Conservation (phyloP, 2,329 filamentous ascomycete genomes). For the Aspergillus cejpii region DNA sequence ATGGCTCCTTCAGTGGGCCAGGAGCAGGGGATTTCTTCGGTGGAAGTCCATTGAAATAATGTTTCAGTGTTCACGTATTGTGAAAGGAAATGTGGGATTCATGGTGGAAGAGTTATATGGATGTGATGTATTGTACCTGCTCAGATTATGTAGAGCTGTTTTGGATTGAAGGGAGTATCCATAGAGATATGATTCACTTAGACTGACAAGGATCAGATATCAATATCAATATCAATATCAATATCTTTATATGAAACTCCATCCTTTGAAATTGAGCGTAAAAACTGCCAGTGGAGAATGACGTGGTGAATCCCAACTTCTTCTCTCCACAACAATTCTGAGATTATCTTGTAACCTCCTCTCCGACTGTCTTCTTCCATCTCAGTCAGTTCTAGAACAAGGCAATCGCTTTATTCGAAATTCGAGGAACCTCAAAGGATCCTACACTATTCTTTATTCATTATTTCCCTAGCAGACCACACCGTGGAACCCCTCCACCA, state of each 20-base stretch:
- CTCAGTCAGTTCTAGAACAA: not conserved
- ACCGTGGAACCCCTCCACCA: not conserved
- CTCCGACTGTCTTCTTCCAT: not conserved
- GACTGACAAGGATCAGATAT: too few species aligned
- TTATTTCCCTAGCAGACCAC: too few species aligned
- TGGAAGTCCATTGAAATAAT: slow-evolving; percentile 35
- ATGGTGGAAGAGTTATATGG: not conserved
- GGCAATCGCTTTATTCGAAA: slow-evolving; percentile 1
- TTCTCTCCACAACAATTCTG: slow-evolving; percentile 4
- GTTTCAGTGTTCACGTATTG: not conserved
- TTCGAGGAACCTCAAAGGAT: not conserved
- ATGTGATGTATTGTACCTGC: slow-evolving; percentile 1
- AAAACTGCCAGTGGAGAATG: slow-evolving; percentile 31
- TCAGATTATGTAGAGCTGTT: not conserved
- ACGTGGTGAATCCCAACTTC: slow-evolving; percentile 22
- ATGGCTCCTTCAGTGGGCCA: slow-evolving; percentile 36
- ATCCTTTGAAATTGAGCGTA: not conserved
- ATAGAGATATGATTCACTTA: not conserved
- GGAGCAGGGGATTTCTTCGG: slow-evolving; percentile 35
- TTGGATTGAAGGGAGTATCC: not conserved
- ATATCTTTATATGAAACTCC: too few species aligned
- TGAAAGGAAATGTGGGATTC: not conserved
- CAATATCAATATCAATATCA: too few species aligned
- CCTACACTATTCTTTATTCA: too few species aligned
- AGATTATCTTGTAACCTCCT: slow-evolving; percentile 2